Evolutionary conservation across 2,329 filamentous ascomycete species (phyloP).

Genomic region (Beauveria bassiana): DNA sequence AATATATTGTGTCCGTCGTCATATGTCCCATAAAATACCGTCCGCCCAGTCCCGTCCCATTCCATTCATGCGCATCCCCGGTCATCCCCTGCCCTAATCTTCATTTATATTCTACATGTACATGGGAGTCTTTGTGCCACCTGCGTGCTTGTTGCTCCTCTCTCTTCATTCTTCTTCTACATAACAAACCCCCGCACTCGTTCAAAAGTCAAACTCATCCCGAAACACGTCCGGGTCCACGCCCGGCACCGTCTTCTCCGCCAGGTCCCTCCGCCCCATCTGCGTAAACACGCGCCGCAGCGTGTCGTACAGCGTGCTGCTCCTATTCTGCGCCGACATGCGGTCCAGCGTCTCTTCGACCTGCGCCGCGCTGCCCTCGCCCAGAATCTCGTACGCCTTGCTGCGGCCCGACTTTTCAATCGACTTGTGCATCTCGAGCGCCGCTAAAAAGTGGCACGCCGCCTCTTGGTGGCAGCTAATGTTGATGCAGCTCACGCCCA

Average conservation of each 20-base stretch:
- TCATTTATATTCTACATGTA: conserved; percentile 8
- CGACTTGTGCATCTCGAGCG: conserved; percentile 90
- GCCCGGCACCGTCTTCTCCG: conserved; percentile 77
- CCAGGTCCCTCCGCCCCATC: conserved; percentile 84
- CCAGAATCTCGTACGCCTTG: conserved; percentile 75
- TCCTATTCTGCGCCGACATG: conserved; percentile 91
- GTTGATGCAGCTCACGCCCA: conserved; percentile 95
- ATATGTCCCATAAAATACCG: not conserved
- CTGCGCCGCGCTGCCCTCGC: conserved; percentile 34
- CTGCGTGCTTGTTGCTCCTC: not conserved
- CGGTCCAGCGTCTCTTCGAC: conserved; percentile 70
- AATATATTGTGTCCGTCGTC: not conserved
- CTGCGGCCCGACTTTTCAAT: conserved; percentile 80
- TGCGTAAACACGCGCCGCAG: conserved; percentile 89
- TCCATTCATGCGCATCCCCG: not conserved
- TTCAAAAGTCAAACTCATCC: conserved; percentile 77
- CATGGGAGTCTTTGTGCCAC: not conserved
- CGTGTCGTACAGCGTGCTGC: conserved; percentile 94
- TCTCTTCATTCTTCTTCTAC: not conserved
- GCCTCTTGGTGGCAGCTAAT: conserved; percentile 93
- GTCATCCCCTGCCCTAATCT: not conserved
- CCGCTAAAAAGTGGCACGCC: conserved; percentile 83
- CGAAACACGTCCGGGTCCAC: conserved; percentile 89
- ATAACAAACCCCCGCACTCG: not conserved
- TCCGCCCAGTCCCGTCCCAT: not conserved